Evolutionary conservation across 2,329 filamentous ascomycete genomes (phyloP), one percentile per base, ranked within the genome.

Genomic region (Neofusicoccum sp.): DNA sequence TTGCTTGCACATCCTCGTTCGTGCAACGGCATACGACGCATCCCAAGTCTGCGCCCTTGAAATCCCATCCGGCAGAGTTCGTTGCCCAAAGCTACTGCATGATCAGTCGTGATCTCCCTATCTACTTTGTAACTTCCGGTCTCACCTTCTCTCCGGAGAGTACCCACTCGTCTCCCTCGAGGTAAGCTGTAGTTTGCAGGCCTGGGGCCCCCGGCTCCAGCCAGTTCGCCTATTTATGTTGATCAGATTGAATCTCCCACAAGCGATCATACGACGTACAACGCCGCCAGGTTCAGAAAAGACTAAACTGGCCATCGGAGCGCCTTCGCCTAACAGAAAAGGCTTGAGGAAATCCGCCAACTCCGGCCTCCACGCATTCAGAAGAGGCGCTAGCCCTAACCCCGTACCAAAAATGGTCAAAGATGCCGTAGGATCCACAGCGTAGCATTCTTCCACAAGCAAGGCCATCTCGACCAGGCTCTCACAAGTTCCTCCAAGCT

Each of bases 31-130:
- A 84, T 3, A 83, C 78, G 6, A 84, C 75, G 63, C 81, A 84
- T 58, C 78, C 75, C 1, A 85, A 70, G 43, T 84, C 80, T 1
- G 81, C 79, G 8, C 82, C 82, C 57, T 73, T 71, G 41, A 76
- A 75, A 61, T 84, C 82, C 82, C 81, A 85, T 12, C 82, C 82
- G 0, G 75, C 78, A 56, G 74, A 76, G 65, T 84, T 85, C 1
- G 81, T 83, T 9, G 82, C 79, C 82, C 82, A 85, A 40, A 83
- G 71, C 78, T 80, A 58, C 40, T 30, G 5, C 45, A 5, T 16
- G 0, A 20, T 24, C 43, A 40, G 34, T n/a, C 24, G 54, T 1
- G 51, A 49, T n/a, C n/a, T n/a, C n/a, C n/a, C n/a, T n/a, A n/a
- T n/a, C 30, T 28, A 12, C 49, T 43, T 41, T n/a, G 9, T 14